Base-by-base conservation (phyloP, 257 asterid species). In the Mentha longifolia region DNA sequence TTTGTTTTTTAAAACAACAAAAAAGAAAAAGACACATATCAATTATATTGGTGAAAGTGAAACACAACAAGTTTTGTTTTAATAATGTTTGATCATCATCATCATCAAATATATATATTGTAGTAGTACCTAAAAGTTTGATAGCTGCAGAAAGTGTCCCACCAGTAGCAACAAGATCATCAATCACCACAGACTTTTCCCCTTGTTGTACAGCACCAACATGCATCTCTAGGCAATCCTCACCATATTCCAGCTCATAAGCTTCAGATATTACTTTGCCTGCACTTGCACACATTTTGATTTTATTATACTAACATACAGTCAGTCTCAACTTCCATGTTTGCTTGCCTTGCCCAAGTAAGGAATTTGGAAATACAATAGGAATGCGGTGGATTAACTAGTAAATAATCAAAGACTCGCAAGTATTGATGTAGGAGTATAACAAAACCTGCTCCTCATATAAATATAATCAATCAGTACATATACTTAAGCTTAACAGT, bases 121-220 rank as follows among this genome's bases (percentile, higher is more conserved):
- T 22, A 22, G 25, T 2, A 22, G 25, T 75, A 85, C 97, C 95
- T 75, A 90, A 73, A 28, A 88, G 95, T 65, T 84, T 86, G 50
- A 88, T 88, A 55, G 94, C 97, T 19, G 97, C 97, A 9, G 90
- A 78, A 6, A 90, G 84, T 42, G 97, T 90, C 68, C 95, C 97
- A 13, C 97, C 97, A 0, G 97, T 90, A 72, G 97, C 97, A 30
- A 90, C 91, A 86, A 90, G 76, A 79, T 90, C 97, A 80, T 90
- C 97, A 45, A 90, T 81, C 30, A 90, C 85, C 46, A 90, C 85
- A 1, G 84, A 92, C 65, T 82, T 77, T 16, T 90, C 93, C 4
- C 97, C 92, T 17, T 78, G 61, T 65, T 88, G 73, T 54, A 90
- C 87, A 49, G 92, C 89, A 65, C 84, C 93, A 68, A 83, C 83